Evolutionary conservation across 2,329 filamentous ascomycete genomes (phyloP).

Genomic region (Ploettnerulaceae sp.): DNA sequence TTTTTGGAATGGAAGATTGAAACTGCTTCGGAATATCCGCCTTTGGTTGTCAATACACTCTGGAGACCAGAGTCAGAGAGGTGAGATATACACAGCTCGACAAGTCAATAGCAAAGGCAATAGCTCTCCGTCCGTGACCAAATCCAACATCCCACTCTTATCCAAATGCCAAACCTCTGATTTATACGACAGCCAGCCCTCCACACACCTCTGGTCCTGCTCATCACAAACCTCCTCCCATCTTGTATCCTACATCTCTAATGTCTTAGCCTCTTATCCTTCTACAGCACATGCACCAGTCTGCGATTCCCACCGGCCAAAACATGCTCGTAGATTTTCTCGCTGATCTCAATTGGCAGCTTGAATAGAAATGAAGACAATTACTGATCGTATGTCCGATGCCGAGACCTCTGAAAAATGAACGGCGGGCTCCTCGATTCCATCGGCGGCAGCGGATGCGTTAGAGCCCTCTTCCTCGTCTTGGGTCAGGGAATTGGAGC

Average conservation of each 20-base stretch:
- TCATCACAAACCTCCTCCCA: slow-evolving; percentile 17
- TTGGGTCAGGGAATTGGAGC: slow-evolving; percentile 14
- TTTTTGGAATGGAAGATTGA: slow-evolving; percentile 21
- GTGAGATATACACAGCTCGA: slow-evolving; percentile 7
- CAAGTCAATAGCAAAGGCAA: slow-evolving; percentile 22
- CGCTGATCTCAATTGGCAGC: slow-evolving; percentile 20
- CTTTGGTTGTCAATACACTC: neutral
- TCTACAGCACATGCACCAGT: slow-evolving; percentile 18
- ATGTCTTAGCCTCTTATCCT: slow-evolving; percentile 17
- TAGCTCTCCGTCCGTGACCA: slow-evolving; percentile 17
- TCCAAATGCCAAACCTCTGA: slow-evolving; percentile 10
- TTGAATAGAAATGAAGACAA: slow-evolving; percentile 11
- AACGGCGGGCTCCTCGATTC: slow-evolving; percentile 12
- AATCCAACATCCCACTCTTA: slow-evolving; percentile 14
- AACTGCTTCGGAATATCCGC: slow-evolving; percentile 25
- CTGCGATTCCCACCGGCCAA: slow-evolving; percentile 13
- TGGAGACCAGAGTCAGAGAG: neutral
- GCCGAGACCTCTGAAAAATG: slow-evolving; percentile 14
- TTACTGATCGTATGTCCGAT: slow-evolving; percentile 15
- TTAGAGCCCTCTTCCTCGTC: slow-evolving; percentile 19
- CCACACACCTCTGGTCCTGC: slow-evolving; percentile 10
- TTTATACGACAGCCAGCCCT: slow-evolving; percentile 19
- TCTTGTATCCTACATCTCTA: slow-evolving; percentile 20
- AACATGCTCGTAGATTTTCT: slow-evolving; percentile 21
- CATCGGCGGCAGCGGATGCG: slow-evolving; percentile 17